Conservation (phyloP, 768 basidiomycete genomes). For the Tylopilus subfusipes region DNA sequence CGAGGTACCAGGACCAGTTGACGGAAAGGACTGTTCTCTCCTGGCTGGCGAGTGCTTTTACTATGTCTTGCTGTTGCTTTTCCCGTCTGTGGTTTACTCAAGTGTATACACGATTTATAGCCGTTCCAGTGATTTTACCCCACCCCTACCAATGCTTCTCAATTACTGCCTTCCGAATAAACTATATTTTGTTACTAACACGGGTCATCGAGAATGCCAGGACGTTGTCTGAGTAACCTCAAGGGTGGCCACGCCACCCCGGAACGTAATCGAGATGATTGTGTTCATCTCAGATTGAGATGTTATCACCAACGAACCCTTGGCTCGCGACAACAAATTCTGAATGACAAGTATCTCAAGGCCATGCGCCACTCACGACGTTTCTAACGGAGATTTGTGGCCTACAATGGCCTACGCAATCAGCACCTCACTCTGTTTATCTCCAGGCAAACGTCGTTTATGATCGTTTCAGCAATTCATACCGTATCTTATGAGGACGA, state of each 20-base stretch:
- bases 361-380: too few species aligned
- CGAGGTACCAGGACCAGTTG: constrained; percentile 25
- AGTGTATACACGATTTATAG: constrained; percentile 21
- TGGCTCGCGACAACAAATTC: neutral
- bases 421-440: too few species aligned
- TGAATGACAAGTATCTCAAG: neutral
- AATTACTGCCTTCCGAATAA: constrained; percentile 20
- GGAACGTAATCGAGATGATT: too few species aligned
- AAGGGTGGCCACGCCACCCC: neutral
- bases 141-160: constrained; percentile 15
- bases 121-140: constrained; percentile 12
- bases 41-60: constrained; percentile 19
- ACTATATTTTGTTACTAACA: constrained; percentile 12
- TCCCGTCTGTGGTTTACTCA: constrained; percentile 17
- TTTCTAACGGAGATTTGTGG: too few species aligned
- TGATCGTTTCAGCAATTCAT: too few species aligned
- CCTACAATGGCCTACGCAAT: too few species aligned
- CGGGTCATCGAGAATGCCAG: neutral
- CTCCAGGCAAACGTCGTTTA: too few species aligned
- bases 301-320: too few species aligned
- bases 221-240: neutral
- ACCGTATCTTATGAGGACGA: too few species aligned
- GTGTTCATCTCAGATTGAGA: too few species aligned
- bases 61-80: constrained; percentile 15
- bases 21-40: constrained; percentile 17